phyloP scores from a whole-genome alignment of 805 yeast genomes.

The Clavispora fructus region DNA sequence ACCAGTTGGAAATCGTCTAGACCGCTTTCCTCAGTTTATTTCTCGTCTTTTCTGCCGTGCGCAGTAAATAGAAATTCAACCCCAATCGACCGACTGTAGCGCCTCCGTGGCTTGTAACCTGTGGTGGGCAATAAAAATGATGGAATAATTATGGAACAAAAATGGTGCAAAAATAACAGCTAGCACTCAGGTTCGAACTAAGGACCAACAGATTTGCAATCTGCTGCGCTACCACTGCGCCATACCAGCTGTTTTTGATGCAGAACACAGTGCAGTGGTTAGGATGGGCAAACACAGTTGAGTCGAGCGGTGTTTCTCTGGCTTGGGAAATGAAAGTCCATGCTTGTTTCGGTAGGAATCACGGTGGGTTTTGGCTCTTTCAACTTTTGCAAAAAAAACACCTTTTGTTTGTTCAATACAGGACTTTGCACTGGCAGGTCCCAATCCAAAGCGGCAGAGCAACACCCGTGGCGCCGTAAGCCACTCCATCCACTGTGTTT shows the following conservation, averaged over 20 bases:
- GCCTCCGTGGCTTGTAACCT: too few species aligned
- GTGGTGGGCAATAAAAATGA: too few species aligned
- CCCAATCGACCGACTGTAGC: background rate
- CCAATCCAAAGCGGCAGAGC: too few species aligned
- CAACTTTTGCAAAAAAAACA: background rate
- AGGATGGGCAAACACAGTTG: too few species aligned
- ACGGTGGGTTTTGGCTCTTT: background rate
- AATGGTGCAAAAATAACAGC: constrained; percentile 44
- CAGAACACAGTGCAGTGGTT: too few species aligned
- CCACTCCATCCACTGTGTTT: too few species aligned
- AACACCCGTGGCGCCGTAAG: too few species aligned
- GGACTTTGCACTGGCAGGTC: too few species aligned
- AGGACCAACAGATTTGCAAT: constrained; percentile 98
- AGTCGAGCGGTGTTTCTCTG: too few species aligned
- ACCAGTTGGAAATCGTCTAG: constrained; percentile 40
- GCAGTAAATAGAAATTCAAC: background rate
- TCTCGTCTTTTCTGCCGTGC: background rate
- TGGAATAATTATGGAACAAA: too few species aligned
- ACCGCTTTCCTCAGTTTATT: background rate
- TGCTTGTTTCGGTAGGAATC: too few species aligned
- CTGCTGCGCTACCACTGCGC: constrained; percentile 99
- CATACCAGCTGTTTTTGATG: constrained; percentile 50
- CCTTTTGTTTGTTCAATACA: background rate
- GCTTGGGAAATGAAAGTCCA: too few species aligned
- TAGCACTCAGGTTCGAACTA: constrained; percentile 92